Conservation (phyloP, 495 filamentous ascomycete genomes). For the Podospora pseudopauciseta region DNA sequence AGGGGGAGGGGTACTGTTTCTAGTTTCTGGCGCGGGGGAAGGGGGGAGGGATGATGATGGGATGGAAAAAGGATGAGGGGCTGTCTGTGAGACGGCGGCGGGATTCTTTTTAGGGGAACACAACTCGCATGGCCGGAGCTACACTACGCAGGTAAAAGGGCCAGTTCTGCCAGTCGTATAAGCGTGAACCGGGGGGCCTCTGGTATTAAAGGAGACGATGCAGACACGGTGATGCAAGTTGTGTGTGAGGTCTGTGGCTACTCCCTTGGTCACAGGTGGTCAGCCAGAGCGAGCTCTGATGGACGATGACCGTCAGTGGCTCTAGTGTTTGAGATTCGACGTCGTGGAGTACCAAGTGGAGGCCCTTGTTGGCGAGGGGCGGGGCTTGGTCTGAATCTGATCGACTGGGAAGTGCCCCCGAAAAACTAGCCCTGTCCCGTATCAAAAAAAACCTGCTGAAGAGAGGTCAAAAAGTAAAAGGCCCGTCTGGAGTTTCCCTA, state of each 20-base stretch:
- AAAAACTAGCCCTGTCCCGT: background rate
- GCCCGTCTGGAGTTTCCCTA: background rate
- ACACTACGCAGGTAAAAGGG: conserved; percentile 8
- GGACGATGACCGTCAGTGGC: conserved; percentile 26
- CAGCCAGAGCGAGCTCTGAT: conserved; percentile 15
- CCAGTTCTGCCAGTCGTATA: conserved; percentile 8
- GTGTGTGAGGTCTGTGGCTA: conserved; percentile 34
- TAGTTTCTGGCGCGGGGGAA: background rate
- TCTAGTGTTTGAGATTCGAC: conserved; percentile 36
- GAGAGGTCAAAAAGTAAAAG: background rate
- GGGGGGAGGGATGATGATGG: conserved; percentile 13
- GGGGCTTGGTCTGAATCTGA: conserved; percentile 23
- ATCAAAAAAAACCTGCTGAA: background rate
- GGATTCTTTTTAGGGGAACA: conserved; percentile 25
- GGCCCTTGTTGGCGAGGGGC: conserved; percentile 18
- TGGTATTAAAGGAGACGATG: conserved; percentile 21
- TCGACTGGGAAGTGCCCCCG: background rate
- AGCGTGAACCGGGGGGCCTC: conserved; percentile 9
- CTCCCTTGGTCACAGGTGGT: conserved; percentile 26
- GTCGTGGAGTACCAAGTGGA: conserved; percentile 32
- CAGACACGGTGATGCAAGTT: conserved; percentile 30
- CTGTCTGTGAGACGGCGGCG: conserved; percentile 25
- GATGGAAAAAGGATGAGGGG: conserved; percentile 23
- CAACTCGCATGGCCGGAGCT: conserved; percentile 6
- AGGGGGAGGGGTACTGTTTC: background rate